Evolutionary conservation across 129 eudicot species (phyloP), one percentile per base, ranked within the genome.

Genomic region (Cynara cardunculus): DNA sequence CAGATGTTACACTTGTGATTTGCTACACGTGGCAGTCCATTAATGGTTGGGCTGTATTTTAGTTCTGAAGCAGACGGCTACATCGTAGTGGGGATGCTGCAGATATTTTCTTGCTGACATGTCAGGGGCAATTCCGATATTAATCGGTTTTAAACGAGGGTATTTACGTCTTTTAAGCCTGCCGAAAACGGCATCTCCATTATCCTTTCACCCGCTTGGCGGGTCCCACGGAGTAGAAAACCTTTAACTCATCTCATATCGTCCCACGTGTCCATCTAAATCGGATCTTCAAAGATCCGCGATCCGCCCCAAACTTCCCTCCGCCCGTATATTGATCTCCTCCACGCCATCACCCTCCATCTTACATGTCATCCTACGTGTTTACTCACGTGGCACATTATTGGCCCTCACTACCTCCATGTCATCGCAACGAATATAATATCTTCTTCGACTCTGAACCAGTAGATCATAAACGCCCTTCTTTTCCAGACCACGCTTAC

Each of bases 231-330:
- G 61, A 24, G 24, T 79, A 31, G 31, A 71, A 78, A 76, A 89
- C 90, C 88, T 82, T 84, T 84, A 86, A 86, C 85, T 79, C 44
- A 12, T 8, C 73, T 25, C 75, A 64, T 71, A 85, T 12, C 78
- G 19, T 62, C 49, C 88, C 93, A 89, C 93, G 93, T 87, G 90
- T 82, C 82, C 80, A 19, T 19, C 44, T 72, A 26, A 76, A 87
- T 64, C 90, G 86, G 87, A 87, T 89, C 90, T 41, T 22, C 19
- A 12, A 46, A 78, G 84, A 78, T 86, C 84, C 79, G 65, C 61
- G 71, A 84, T 82, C 90, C 89, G 85, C 80, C 80, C 75, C 72
- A 73, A 77, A 72, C 53, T 28, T 14, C 61, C 75, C 82, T 26
- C 79, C n/a, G 65, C 77, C 86, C 84, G 66, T 78, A 69, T 79